Percentiles rank a stretch among this genome's conserved stretches.
These are phyloP conservation scores for Ceratocystis eucalypticola DNA, from an alignment of 2,329 filamentous ascomycete genomes.

Conservation along the genomic window DNA sequence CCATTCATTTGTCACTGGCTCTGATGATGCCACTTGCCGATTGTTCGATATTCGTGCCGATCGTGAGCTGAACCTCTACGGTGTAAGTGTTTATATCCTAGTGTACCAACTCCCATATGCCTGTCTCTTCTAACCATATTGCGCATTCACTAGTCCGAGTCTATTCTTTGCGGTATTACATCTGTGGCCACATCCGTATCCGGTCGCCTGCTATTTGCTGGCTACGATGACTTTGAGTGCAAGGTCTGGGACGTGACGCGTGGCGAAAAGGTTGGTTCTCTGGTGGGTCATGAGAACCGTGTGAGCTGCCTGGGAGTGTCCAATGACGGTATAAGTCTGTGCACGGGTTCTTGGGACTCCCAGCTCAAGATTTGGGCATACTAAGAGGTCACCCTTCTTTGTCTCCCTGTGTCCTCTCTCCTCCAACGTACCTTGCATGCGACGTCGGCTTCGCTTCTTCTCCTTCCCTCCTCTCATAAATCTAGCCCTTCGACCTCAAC, in stretches of 20 bases:
- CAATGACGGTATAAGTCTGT: conserved; percentile 97
- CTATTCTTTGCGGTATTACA: conserved; percentile 94
- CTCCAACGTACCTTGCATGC: conserved; percentile 6
- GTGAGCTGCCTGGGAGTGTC: conserved; percentile 97
- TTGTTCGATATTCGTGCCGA: conserved; percentile 97
- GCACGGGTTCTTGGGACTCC: conserved; percentile 98
- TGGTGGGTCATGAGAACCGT: conserved; percentile 95
- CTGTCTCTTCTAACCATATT: background rate
- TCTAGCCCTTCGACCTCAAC: background rate
- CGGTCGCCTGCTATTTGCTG: conserved; percentile 84
- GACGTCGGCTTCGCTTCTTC: conserved; percentile 4
- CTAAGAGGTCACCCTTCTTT: conserved; percentile 31
- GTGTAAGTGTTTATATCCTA: conserved; percentile 31
- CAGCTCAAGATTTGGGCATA: conserved; percentile 84
- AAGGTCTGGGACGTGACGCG: conserved; percentile 99
- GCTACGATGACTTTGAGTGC: conserved; percentile 99
- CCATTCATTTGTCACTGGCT: conserved; percentile 95
- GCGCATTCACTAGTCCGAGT: conserved; percentile 57
- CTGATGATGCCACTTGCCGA: conserved; percentile 92
- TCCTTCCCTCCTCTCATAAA: background rate
- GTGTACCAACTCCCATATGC: background rate
- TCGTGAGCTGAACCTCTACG: conserved; percentile 57
- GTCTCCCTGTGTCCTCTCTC: background rate
- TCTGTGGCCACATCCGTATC: conserved; percentile 97
- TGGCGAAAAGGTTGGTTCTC: conserved; percentile 89